Evolutionary conservation across 495 filamentous ascomycete genomes (phyloP).

Genomic region (Amorphotheca resinae): DNA sequence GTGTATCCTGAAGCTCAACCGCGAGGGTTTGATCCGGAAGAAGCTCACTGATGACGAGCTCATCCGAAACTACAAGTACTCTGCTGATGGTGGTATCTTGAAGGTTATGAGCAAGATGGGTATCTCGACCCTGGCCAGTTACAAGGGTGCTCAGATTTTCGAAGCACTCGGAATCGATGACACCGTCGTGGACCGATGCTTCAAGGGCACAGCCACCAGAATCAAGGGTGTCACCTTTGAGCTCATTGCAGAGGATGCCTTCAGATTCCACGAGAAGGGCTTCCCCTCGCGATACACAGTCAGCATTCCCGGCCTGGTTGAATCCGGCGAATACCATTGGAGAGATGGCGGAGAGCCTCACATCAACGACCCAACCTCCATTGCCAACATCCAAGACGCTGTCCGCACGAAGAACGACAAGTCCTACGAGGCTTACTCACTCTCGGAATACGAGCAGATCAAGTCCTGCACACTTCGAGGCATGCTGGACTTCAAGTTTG

Average conservation of each 20-base stretch:
- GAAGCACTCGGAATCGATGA: constrained; percentile 98
- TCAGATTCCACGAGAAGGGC: constrained; percentile 91
- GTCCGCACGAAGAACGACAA: constrained; percentile 99
- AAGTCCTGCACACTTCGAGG: constrained; percentile 96
- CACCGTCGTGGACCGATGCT: constrained; percentile 90
- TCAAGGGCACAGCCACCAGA: constrained; percentile 88
- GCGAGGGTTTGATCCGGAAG: constrained; percentile 87
- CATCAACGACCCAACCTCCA: constrained; percentile 88
- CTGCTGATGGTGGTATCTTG: constrained; percentile 92
- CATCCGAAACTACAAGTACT: constrained; percentile 95
- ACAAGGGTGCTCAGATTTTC: constrained; percentile 99
- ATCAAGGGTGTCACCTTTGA: constrained; percentile 96
- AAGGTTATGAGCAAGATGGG: constrained; percentile 99
- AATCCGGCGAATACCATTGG: constrained; percentile 99
- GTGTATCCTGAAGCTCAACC: constrained; percentile 97
- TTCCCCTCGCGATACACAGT: constrained; percentile 76
- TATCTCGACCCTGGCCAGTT: constrained; percentile 94
- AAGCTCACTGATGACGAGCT: constrained; percentile 72
- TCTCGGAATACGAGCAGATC: constrained; percentile 91
- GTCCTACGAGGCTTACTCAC: constrained; percentile 96
- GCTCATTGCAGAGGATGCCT: constrained; percentile 90
- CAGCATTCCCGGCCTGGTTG: constrained; percentile 70
- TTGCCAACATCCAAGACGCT: constrained; percentile 97
- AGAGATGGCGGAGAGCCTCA: constrained; percentile 97
- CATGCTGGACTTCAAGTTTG: constrained; percentile 96